Percentiles rank a stretch among this genome's conserved stretches.
phyloP scores from a whole-genome alignment of 2,329 filamentous ascomycete species.

The Corynespora cassiicola region DNA sequence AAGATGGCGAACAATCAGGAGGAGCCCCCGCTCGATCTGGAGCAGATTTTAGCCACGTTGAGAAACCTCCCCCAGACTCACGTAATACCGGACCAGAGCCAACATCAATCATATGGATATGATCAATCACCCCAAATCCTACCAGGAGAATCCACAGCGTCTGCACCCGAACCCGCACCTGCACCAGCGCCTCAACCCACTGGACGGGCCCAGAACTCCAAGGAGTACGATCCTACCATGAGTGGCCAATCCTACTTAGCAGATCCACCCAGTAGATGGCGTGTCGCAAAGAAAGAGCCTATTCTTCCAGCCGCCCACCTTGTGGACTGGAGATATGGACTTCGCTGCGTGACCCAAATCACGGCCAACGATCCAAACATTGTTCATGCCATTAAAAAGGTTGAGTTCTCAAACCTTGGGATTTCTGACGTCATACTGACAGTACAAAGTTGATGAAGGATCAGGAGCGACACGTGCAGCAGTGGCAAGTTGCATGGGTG shows the following conservation, averaged over 20 bases:
- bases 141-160: no score
- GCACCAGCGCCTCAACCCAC: no score
- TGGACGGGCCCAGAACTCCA: conserved; percentile 24
- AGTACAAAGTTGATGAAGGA: conserved; percentile 62
- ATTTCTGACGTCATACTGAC: no score
- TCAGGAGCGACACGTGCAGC: conserved; percentile 67
- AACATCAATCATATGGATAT: conserved; percentile 10
- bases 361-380: conserved; percentile 53
- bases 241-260: no score
- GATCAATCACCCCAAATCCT: no score
- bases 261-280: no score
- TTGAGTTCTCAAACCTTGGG: no score
- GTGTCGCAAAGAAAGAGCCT: no score
- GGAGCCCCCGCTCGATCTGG: conserved; percentile 35
- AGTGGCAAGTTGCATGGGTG: conserved; percentile 53
- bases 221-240: no score
- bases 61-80: conserved; percentile 33
- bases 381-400: no score
- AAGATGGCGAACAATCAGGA: conserved; percentile 39
- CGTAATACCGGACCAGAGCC: conserved; percentile 9
- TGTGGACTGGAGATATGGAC: conserved; percentile 54
- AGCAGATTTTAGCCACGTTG: conserved; percentile 42
- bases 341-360: conserved; percentile 56
- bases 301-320: conserved; percentile 55
- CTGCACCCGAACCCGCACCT: not conserved